Conservation (phyloP, 176 grass and related monocot species). For the Calamus simplicifolius region DNA sequence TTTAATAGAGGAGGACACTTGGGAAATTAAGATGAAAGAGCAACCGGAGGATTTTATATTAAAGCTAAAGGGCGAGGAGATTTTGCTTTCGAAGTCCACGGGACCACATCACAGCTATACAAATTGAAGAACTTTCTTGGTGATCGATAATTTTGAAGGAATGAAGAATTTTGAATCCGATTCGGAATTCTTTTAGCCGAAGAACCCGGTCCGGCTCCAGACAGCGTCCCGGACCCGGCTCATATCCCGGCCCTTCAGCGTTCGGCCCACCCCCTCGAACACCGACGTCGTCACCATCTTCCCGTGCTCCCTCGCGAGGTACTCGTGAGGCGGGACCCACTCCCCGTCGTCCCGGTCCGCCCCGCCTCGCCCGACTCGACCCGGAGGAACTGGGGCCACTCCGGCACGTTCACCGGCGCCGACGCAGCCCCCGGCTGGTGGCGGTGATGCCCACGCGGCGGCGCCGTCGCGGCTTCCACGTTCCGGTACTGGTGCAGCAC, state of each 20-base stretch:
- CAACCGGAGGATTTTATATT: too few species aligned
- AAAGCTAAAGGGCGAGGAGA: too few species aligned
- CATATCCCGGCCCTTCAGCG: slow-evolving; percentile 85
- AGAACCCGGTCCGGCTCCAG: slow-evolving; percentile 84
- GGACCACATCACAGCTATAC: too few species aligned
- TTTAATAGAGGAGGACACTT: too few species aligned
- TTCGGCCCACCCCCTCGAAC: slow-evolving; percentile 75
- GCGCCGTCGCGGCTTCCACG: slow-evolving; percentile 19
- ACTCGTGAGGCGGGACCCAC: slow-evolving; percentile 70
- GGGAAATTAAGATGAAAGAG: too few species aligned
- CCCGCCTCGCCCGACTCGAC: slow-evolving; percentile 12
- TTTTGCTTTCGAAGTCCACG: too few species aligned
- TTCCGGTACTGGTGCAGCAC: too few species aligned
- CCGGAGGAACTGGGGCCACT: slow-evolving; percentile 31
- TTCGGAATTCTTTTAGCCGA: slow-evolving; percentile 7
- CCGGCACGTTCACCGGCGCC: slow-evolving; percentile 58
- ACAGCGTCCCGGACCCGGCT: slow-evolving; percentile 86
- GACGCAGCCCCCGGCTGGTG: slow-evolving; percentile 31
- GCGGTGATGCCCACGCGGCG: background rate
- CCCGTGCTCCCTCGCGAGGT: slow-evolving; percentile 54
- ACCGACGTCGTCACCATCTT: slow-evolving; percentile 44
- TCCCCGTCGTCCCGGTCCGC: background rate
- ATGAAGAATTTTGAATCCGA: too few species aligned
- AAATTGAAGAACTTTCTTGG: too few species aligned
- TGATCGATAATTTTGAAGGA: too few species aligned